Evolutionary conservation across 192 early-diverging fungal genomes (phyloP), one percentile per base, ranked within the genome.

Genomic region (Mortierella alpina): DNA sequence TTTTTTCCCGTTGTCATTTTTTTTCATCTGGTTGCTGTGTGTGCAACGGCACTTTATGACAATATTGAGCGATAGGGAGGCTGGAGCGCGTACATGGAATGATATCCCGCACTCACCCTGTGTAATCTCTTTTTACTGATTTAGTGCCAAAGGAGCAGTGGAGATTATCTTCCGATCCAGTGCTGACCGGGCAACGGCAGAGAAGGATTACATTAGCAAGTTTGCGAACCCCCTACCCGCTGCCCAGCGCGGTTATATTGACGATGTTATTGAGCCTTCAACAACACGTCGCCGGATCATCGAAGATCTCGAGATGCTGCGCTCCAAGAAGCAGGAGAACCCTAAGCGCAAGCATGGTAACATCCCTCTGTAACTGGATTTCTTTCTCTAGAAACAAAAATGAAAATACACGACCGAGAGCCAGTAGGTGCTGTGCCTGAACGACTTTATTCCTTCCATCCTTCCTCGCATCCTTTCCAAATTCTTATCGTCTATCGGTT

Each of bases 261-360:
- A 95, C 73, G 93, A 95, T 78, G 90, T 95, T 54, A 82, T 85
- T 67, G 55, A 85, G 51, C 95, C 95, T 18, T 86, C 88, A 18
- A 63, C 81, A 8, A 98, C 97, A 12, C 88, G 97, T 39, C 77
- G 65, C 49, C 85, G 92, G 17, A 90, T 99, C 77, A 97, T 99
- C 83, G 91, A 96, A 68, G 96, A 97, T 72, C 86, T 99, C 66
- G 86, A 88, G 42, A 87, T 95, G 78, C 83, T 99, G 64, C 88
- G 90, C 69, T 63, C 70, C 68, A 99, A 99, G 86, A 86, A 92
- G 68, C 82, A 86, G 52, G 71, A 69, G 67, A 94, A 93, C 77
- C 96, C 95, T 42, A 73, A 84, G 75, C 97, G 97, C 86, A 99
- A 99, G 87, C 97, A 99, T 82, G 95, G 95, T 55, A 97, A 96